A percentile compares a stretch with the other conserved stretches of the same genome.
Conservation (phyloP, 2,329 filamentous ascomycete species). For the Colletotrichum phormii region DNA sequence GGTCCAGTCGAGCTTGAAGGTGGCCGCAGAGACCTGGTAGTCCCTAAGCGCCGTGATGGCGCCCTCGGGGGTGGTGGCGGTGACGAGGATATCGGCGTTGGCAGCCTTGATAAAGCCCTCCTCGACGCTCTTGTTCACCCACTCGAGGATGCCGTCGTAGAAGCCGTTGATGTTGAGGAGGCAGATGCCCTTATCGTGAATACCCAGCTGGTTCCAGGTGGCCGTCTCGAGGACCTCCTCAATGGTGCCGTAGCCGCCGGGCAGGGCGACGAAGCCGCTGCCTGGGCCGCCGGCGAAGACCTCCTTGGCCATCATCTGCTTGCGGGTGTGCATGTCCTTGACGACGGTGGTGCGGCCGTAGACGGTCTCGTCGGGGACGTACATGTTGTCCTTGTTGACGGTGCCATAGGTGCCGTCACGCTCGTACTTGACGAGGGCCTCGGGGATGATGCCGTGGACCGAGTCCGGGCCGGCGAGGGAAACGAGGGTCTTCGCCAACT, state of each 20-base stretch:
- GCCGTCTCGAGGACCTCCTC: constrained; percentile 94
- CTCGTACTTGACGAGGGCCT: constrained; percentile 84
- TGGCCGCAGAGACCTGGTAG: constrained; percentile 80
- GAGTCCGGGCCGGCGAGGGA: constrained; percentile 81
- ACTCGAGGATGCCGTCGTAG: constrained; percentile 87
- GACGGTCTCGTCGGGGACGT: constrained; percentile 70
- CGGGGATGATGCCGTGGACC: constrained; percentile 95
- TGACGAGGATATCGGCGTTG: constrained; percentile 82
- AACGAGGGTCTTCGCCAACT: constrained; percentile 88
- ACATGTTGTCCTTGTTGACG: constrained; percentile 59
- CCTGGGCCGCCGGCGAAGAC: constrained; percentile 85
- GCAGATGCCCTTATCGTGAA: constrained; percentile 83
- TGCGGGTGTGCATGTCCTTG: constrained; percentile 95
- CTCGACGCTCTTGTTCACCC: constrained; percentile 81
- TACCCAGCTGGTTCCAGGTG: constrained; percentile 97
- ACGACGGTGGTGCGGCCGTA: constrained; percentile 92
- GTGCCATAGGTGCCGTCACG: constrained; percentile 68
- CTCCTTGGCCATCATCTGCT: constrained; percentile 91
- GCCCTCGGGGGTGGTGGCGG: constrained; percentile 78
- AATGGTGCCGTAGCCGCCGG: constrained; percentile 92
- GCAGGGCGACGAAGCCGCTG: constrained; percentile 88
- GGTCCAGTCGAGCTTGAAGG: constrained; percentile 87
- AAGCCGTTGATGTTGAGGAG: constrained; percentile 91
- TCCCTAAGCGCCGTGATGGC: constrained; percentile 77
- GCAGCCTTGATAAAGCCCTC: constrained; percentile 80